phyloP scores from a whole-genome alignment of 371 early-diverging fungal genomes.

The Nematocida sp. region DNA sequence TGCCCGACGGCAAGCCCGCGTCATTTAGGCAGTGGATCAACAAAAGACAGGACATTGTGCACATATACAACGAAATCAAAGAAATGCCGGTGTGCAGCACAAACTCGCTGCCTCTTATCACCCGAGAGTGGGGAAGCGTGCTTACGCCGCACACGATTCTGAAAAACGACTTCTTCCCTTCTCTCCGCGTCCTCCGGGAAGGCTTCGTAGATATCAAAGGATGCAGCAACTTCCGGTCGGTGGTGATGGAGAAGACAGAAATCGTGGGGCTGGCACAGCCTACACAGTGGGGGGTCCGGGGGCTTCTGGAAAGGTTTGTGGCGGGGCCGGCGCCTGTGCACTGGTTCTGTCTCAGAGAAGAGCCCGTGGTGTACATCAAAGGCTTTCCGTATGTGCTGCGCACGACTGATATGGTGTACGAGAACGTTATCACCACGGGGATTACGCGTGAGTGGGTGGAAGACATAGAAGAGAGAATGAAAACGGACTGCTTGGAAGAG shows the following conservation, averaged over 20 bases:
- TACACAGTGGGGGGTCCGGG: constrained; percentile 67
- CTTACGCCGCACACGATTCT: constrained; percentile 69
- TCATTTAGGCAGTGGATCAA: constrained; percentile 42
- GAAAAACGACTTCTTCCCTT: constrained; percentile 70
- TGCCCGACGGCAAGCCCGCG: background rate
- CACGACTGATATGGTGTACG: constrained; percentile 68
- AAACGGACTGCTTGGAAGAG: constrained; percentile 69
- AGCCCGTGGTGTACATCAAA: constrained; percentile 71
- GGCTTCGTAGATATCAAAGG: constrained; percentile 57
- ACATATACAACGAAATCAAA: constrained; percentile 9
- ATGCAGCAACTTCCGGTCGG: constrained; percentile 63
- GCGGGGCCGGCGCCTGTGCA: constrained; percentile 61
- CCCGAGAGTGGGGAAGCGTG: constrained; percentile 67
- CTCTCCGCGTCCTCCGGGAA: constrained; percentile 27
- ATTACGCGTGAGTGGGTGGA: constrained; percentile 69
- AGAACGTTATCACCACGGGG: constrained; percentile 69
- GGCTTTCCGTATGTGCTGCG: constrained; percentile 71
- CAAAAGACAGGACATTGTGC: constrained; percentile 36
- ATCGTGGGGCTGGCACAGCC: constrained; percentile 70
- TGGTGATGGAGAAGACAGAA: background rate
- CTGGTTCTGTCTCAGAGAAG: constrained; percentile 73
- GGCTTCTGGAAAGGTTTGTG: constrained; percentile 62
- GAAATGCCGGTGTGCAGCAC: background rate
- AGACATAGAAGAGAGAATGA: constrained; percentile 68
- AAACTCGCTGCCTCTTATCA: constrained; percentile 14